A percentile compares a stretch with the other conserved stretches of the same genome.
These are phyloP conservation scores for Beauveria rudraprayagi DNA, from an alignment of 2,329 filamentous ascomycete species.

Conservation along the genomic window DNA sequence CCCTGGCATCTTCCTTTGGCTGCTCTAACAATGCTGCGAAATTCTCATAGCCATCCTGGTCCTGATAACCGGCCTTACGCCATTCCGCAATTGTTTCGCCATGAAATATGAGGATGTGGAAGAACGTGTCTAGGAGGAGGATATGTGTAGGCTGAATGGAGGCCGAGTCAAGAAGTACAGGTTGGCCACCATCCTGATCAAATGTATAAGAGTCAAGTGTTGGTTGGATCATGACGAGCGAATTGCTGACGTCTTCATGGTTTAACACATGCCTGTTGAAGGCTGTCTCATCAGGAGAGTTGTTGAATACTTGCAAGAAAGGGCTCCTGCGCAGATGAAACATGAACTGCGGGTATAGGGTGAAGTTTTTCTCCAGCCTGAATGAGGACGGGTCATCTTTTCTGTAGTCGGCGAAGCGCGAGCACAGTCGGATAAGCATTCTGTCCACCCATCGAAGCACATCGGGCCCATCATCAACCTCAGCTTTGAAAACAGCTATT, in stretches of 20 bases:
- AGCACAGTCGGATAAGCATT: conserved; percentile 95
- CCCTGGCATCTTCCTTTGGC: conserved; percentile 92
- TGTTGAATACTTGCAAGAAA: conserved; percentile 98
- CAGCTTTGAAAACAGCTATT: conserved; percentile 97
- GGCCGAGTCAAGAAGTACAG: conserved; percentile 91
- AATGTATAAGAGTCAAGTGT: conserved; percentile 96
- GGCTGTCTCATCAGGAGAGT: conserved; percentile 97
- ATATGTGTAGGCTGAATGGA: conserved; percentile 94
- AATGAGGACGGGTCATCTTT: conserved; percentile 98
- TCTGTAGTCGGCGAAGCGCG: conserved; percentile 92
- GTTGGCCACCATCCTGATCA: conserved; percentile 85
- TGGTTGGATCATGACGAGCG: conserved; percentile 96
- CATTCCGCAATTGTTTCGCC: conserved; percentile 97
- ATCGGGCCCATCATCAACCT: conserved; percentile 97
- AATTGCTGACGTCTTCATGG: conserved; percentile 95
- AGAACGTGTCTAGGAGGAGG: conserved; percentile 93
- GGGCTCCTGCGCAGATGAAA: conserved; percentile 96
- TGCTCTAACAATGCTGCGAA: conserved; percentile 81
- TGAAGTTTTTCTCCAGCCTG: conserved; percentile 97
- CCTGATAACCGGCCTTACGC: conserved; percentile 96
- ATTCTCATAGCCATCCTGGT: conserved; percentile 97
- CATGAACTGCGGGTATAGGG: conserved; percentile 98
- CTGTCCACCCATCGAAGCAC: conserved; percentile 96
- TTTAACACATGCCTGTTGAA: conserved; percentile 97
- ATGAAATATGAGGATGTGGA: conserved; percentile 99